These are phyloP conservation scores for Scheffersomyces cryptocercus DNA, from an alignment of 1,139 yeast genomes.

Conservation along the genomic window DNA sequence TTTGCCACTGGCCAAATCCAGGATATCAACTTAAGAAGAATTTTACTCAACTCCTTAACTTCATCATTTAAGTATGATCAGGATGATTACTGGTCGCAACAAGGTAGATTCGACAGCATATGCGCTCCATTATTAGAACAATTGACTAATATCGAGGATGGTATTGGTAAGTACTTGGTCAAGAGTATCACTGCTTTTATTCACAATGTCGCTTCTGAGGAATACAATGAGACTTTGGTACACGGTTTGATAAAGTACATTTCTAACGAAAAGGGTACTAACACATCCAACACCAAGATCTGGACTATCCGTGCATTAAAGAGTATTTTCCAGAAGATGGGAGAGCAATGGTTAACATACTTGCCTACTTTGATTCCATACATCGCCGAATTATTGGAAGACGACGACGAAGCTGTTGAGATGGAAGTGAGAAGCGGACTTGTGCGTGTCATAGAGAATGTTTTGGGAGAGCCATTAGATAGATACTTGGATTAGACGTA, in stretches of 20 bases:
- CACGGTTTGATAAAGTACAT: constrained; percentile 39
- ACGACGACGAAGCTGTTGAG: constrained; percentile 92
- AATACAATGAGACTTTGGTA: constrained; percentile 61
- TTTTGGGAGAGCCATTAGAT: constrained; percentile 92
- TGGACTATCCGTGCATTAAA: constrained; percentile 85
- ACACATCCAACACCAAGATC: constrained; percentile 51
- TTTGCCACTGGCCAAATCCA: constrained; percentile 43
- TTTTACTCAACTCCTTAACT: constrained; percentile 68
- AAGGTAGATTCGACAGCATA: constrained; percentile 76
- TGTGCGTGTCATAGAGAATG: constrained; percentile 87
- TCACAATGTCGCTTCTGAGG: constrained; percentile 73
- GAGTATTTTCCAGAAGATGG: constrained; percentile 83
- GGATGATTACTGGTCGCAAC: constrained; percentile 93
- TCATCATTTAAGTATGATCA: constrained; percentile 85
- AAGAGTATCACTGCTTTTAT: constrained; percentile 80
- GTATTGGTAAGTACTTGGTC: constrained; percentile 74
- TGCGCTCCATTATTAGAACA: constrained; percentile 65
- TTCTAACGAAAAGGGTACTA: constrained; percentile 33
- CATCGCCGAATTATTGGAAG: constrained; percentile 92
- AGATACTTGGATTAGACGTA: constrained; percentile 66
- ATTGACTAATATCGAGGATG: constrained; percentile 63
- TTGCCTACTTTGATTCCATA: constrained; percentile 94
- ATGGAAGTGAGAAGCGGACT: constrained; percentile 89
- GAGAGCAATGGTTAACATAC: constrained; percentile 90
- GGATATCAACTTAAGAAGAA: constrained; percentile 65